These are phyloP conservation scores for Torrubiellomyces zombiae DNA, from an alignment of 2,329 filamentous ascomycete species.

Conservation along the genomic window DNA sequence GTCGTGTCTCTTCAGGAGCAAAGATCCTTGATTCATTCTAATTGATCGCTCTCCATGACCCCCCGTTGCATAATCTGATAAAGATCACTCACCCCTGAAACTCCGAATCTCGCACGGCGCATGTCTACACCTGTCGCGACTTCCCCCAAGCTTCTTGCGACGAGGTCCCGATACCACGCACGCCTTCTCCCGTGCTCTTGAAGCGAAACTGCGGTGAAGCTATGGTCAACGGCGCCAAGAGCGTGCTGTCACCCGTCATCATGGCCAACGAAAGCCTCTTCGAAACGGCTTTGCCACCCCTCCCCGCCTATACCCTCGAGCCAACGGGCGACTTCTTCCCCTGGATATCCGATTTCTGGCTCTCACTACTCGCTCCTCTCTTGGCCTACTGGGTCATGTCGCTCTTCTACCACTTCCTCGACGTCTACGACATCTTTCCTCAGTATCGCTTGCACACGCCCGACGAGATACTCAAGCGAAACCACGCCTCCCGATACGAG, in stretches of 20 bases:
- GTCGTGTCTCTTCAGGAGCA: no score
- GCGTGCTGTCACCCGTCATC: slow-evolving; percentile 13
- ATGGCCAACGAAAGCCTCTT: slow-evolving; percentile 38
- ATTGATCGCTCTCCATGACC: no score
- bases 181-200: no score
- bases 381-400: slow-evolving; percentile 81
- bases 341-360: slow-evolving; percentile 65
- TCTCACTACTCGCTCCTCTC: slow-evolving; percentile 61
- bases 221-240: slow-evolving; percentile 24
- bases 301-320: slow-evolving; percentile 63
- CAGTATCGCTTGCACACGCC: slow-evolving; percentile 92
- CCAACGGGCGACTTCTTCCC: slow-evolving; percentile 57
- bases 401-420: slow-evolving; percentile 72
- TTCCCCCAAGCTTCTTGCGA: no score
- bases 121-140: no score
- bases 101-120: no score
- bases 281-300: slow-evolving; percentile 53
- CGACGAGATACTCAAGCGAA: slow-evolving; percentile 73
- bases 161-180: no score
- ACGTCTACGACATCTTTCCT: slow-evolving; percentile 70
- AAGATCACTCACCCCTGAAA: no score
- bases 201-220: no score
- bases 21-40: no score
- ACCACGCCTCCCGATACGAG: slow-evolving; percentile 70
- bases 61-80: no score